Conservation (phyloP, 768 basidiomycete species). For the Amanita phalloides region DNA sequence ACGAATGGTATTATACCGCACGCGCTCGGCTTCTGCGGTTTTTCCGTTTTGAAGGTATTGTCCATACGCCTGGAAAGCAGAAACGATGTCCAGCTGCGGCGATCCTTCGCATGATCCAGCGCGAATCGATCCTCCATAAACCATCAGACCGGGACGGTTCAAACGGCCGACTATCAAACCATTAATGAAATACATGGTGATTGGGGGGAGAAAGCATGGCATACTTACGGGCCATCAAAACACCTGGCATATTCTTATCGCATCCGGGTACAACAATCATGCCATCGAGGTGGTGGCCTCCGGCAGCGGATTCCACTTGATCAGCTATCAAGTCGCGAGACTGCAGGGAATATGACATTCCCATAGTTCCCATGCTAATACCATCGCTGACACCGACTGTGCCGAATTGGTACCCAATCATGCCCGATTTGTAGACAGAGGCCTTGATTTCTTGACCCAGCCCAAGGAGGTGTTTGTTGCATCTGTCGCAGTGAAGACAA, state of each 20-base stretch:
- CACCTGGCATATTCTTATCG: constrained; percentile 99
- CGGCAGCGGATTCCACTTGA: constrained; percentile 90
- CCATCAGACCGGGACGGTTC: constrained; percentile 95
- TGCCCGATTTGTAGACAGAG: constrained; percentile 54
- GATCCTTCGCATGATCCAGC: constrained; percentile 85
- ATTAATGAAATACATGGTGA: constrained; percentile 4
- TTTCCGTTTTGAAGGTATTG: constrained; percentile 87
- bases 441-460: constrained; percentile 82
- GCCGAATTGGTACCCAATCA: constrained; percentile 97
- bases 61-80: constrained; percentile 96
- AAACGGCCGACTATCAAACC: constrained; percentile 67
- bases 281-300: constrained; percentile 96
- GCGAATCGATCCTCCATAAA: constrained; percentile 93
- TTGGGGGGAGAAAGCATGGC: constrained; percentile 4
- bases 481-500: not conserved
- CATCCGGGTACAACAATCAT: constrained; percentile 97
- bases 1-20: constrained; percentile 79
- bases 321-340: constrained; percentile 97
- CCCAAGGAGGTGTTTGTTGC: constrained; percentile 65
- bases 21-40: constrained; percentile 72
- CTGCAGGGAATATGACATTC: constrained; percentile 94
- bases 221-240: constrained; percentile 85
- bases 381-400: constrained; percentile 97
- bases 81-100: constrained; percentile 89
- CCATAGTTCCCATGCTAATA: constrained; percentile 94